phyloP scores from a whole-genome alignment of 2,329 filamentous ascomycete genomes.

The Nothomitra cinnamomea region DNA sequence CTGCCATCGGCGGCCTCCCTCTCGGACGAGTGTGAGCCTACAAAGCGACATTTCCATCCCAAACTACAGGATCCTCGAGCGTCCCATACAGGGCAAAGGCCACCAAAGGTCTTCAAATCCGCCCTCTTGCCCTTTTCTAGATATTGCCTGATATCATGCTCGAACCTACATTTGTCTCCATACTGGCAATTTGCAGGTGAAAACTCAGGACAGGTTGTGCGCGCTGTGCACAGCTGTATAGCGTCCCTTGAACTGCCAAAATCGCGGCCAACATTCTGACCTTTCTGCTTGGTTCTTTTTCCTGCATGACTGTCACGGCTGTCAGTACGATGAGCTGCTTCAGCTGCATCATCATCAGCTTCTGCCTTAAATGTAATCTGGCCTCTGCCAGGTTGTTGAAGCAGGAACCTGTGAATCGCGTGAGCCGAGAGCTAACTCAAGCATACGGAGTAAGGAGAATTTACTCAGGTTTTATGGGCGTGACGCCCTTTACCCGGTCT shows the following conservation, averaged over 20 bases:
- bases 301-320: slow-evolving; percentile 21
- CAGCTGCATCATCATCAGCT: slow-evolving; percentile 5
- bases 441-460: not conserved
- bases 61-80: slow-evolving; percentile 57
- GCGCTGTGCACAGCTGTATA: slow-evolving; percentile 59
- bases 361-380: not conserved
- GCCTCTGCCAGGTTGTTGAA: not conserved
- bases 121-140: slow-evolving; percentile 63
- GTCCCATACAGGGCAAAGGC: slow-evolving; percentile 69
- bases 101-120: slow-evolving; percentile 59
- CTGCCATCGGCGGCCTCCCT: slow-evolving; percentile 59
- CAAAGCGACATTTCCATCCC: slow-evolving; percentile 92
- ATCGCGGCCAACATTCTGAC: slow-evolving; percentile 68
- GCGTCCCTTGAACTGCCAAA: slow-evolving; percentile 70
- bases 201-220: slow-evolving; percentile 59
- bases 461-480: slow-evolving; percentile 5
- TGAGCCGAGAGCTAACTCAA: not conserved
- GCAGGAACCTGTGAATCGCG: slow-evolving; percentile 3
- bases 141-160: slow-evolving; percentile 76
- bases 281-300: slow-evolving; percentile 45
- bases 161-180: slow-evolving; percentile 63
- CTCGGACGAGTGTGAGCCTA: slow-evolving; percentile 72
- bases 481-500: not conserved
- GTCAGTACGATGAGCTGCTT: slow-evolving; percentile 1
- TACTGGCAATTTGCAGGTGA: slow-evolving; percentile 59